phyloP scores from a whole-genome alignment of 305 asterid genomes.

The Coffea humblotiana region DNA sequence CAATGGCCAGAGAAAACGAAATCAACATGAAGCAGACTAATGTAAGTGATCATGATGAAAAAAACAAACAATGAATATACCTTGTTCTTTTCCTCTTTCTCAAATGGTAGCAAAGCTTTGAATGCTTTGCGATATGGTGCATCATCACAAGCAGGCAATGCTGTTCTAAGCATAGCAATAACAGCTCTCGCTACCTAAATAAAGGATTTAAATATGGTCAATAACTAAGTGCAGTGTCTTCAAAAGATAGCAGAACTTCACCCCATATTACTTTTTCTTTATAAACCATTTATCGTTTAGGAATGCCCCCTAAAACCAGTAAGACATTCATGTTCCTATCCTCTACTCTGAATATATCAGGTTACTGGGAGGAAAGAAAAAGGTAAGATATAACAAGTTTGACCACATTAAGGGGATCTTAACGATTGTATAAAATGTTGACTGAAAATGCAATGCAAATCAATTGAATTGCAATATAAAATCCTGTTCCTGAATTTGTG shows the following conservation, averaged over 20 bases:
- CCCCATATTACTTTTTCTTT: background rate
- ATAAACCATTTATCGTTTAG: background rate
- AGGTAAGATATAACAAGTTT: background rate
- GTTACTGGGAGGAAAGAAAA: background rate
- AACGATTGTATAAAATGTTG: background rate
- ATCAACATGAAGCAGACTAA: constrained; percentile 4
- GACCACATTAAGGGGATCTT: background rate
- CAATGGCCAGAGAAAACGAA: constrained; percentile 24
- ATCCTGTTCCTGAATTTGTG: background rate
- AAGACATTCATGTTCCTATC: background rate
- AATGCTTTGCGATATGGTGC: constrained; percentile 69
- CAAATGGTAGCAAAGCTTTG: constrained; percentile 83
- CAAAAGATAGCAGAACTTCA: background rate
- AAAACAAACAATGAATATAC: constrained; percentile 37
- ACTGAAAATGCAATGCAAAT: background rate
- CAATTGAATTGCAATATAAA: constrained; percentile 2
- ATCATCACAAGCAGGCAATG: constrained; percentile 88
- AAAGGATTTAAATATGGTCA: constrained; percentile 25
- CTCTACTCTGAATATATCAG: background rate
- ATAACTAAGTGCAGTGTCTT: constrained; percentile 23
- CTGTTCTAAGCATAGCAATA: constrained; percentile 78
- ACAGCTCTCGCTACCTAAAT: constrained; percentile 80
- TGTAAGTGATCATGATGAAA: background rate
- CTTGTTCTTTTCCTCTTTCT: constrained; percentile 87
- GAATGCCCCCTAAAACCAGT: background rate